Evolutionary conservation across 1,284 basidiomycete genomes (phyloP), one percentile per base, ranked within the genome.

Genomic region (Irpex sp.): DNA sequence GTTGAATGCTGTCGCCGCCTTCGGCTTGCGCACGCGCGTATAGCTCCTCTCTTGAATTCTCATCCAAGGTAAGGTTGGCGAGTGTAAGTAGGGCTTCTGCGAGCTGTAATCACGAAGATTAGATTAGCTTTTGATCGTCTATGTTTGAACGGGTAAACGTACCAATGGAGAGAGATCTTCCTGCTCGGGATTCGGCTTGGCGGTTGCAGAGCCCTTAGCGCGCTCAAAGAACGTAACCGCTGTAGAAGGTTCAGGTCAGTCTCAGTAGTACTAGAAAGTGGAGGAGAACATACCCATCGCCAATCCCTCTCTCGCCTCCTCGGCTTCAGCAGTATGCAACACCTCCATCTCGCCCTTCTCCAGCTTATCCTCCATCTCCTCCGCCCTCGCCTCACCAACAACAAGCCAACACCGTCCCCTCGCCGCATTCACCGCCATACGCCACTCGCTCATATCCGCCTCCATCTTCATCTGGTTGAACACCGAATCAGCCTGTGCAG

Each of bases 401-500:
- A 83, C 76, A 17, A 88, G 76, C 77, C 81, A 83, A 67, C 83
- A 85, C 46, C 83, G 75, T 0, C 85, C 85, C 19, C 85, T 72
- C 15, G 81, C 79, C 36, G 76, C 73, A 53, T 76, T 76, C 37
- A 85, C 77, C 0, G 77, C 75, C 19, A 76, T 75, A 5, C 80
- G 72, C 83, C 82, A 83, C 26, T 71, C 72, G 35, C 78, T 77
- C 67, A 78, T 78, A 21, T 51, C 80, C 31, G 76, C 79, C 72
- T 85, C 83, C 78, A 83, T 80, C 70, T 81, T 79, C 81, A 89
- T 86, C 77, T 88, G 85, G 46, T 76, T 75, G 66, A 88, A 82
- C 9, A 87, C 78, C 3, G 79, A 78, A 67, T 87, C 85, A 1
- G 85, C 85, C 82, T 84, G 87, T 1, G 70, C 65, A 0, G 84